Conservation (phyloP, 257 asterid genomes). For the Salvia splendens region DNA sequence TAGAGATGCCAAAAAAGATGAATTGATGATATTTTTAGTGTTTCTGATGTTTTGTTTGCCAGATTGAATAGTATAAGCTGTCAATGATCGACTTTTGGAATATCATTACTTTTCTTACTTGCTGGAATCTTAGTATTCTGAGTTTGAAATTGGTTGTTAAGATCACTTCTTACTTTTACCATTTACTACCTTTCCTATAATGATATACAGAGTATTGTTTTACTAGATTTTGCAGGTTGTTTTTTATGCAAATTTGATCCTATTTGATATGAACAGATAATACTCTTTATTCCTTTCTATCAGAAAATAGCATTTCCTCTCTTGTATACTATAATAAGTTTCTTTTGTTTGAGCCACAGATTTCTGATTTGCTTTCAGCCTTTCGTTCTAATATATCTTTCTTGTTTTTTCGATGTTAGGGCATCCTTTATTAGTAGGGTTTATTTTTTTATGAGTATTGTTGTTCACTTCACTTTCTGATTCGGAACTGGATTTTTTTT, state of each 20-base stretch:
- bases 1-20: slow-evolving; percentile 15
- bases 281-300: slow-evolving; percentile 24
- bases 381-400: slow-evolving; percentile 9
- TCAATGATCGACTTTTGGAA: neutral
- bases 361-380: slow-evolving; percentile 15
- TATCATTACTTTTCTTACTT: slow-evolving; percentile 24
- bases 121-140: neutral
- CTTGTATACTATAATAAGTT: slow-evolving; percentile 22
- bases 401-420: slow-evolving; percentile 10
- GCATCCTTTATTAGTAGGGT: neutral
- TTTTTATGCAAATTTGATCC: slow-evolving; percentile 23
- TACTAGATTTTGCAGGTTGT: slow-evolving; percentile 19
- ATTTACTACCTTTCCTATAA: slow-evolving; percentile 11
- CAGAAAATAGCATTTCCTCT: slow-evolving; percentile 16
- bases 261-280: slow-evolving; percentile 11
- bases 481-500: slow-evolving; percentile 35
- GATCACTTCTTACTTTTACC: slow-evolving; percentile 17
- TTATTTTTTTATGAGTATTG: neutral
- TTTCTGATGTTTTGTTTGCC: slow-evolving; percentile 19
- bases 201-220: neutral
- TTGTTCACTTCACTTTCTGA: slow-evolving; percentile 5
- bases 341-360: slow-evolving; percentile 17
- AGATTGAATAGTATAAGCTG: slow-evolving; percentile 18
- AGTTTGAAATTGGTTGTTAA: slow-evolving; percentile 13
- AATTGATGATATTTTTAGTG: slow-evolving; percentile 2